Base-by-base conservation (phyloP, 257 asterid genomes). In the Nicotiana paniculata region DNA sequence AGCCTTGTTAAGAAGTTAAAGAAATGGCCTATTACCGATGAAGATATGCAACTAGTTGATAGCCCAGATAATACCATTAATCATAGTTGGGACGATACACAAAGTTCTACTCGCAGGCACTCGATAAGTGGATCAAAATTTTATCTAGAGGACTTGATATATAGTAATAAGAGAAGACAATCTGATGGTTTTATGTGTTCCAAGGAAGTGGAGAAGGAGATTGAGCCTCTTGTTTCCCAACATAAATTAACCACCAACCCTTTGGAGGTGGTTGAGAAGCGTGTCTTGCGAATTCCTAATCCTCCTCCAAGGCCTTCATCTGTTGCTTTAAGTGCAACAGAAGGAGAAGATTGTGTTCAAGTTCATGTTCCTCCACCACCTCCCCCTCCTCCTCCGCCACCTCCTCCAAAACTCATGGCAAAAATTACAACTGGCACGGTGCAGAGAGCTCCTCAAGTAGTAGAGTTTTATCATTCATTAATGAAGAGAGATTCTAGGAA, bases 251-350 rank as follows among this genome's bases (percentile, higher is more conserved):
- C 90, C 11, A 87, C 90, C 11, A 87, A 90, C 87, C 88, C 93
- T 30, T 84, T 91, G 70, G 97, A 90, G 83, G 90, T 93, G 83
- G 90, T 93, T 12, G 94, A 93, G 85, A 92, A 87, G 81, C 86
- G 97, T 84, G 93, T 95, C 24, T 72, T 95, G 78, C 86, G 99
- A 16, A 81, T 95, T 65, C 97, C 99, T 11, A 95, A 89, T 72
- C 97, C 99, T 48, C 99, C 99, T 86, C 99, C 99, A 1, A 90
- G 95, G 84, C 97, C 98, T 81, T 93, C 96, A 10, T 89, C 82
- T 83, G 54, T 86, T 28, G 81, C 89, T 85, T 54, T 80, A 33
- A 79, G 58, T 51, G 84, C 32, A 10, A 82, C 54, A 57, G 87
- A 89, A 69, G 95, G 88, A 83, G 94, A 90, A 80, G 86, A 28